Evolutionary conservation across 1,139 yeast species (phyloP), one percentile per base, ranked within the genome.

Genomic region (Debaryomyces robertsiae): DNA sequence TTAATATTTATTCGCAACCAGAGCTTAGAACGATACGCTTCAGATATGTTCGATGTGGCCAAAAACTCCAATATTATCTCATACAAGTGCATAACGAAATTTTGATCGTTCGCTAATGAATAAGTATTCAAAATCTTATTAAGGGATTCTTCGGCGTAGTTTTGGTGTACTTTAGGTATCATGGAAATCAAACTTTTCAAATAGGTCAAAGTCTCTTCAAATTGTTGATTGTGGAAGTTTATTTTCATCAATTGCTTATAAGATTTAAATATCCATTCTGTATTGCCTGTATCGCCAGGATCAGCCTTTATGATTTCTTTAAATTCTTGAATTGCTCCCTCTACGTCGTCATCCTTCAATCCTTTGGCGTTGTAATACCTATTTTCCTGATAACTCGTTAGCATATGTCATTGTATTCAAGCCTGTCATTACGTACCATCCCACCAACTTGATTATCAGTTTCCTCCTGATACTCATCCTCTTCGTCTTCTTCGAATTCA

Each of bases 201-300:
- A 17, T 65, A 55, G 3, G 48, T 46, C 19, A 76, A 50, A 9
- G 77, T 67, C 28, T 65, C 60, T 1, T 62, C 68, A 35, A 61
- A 61, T 6, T 65, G 57, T 17, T 60, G 53, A 18, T 63, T 60
- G 19, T 54, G 50, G 46, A 73, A 75, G 28, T 68, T 59, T 7
- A 82, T 61, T 60, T 87, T 87, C 38, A 84, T 70, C 28, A 76
- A 61, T 54, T 87, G 95, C 52, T 87, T 87, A 39, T 69, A 61
- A 0, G 89, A 71, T 48, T 81, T 84, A 59, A 84, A 82, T 2
- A 77, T 55, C 69, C 78, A 79, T 30, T 64, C 67, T 4, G 51
- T 43, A 13, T 53, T 52, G 9, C 55, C 58, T 24, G 57, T 61
- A 30, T 32, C 40, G 6, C 30, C 24, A 2, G 41, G 51, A 13